Evolutionary conservation across 371 early-diverging fungal species (phyloP), one percentile per base, ranked within the genome.

Genomic region (Mortierella sp.): DNA sequence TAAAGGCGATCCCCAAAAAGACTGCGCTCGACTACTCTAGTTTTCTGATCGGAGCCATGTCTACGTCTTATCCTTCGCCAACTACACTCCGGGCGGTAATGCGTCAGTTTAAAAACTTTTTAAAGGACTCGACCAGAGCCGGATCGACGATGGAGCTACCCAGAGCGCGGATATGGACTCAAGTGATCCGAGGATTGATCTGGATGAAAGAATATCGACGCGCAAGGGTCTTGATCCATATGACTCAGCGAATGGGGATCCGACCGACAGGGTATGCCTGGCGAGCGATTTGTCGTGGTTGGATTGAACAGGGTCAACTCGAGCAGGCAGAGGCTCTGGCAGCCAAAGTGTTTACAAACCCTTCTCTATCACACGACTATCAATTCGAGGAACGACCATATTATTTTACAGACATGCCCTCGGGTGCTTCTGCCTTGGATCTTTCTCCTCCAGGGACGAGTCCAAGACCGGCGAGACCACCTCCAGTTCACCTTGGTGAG

Each of bases 21-120:
- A 71, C 77, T 0, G 77, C 72, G 2, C 52, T 76, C 16, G 77
- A 76, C 43, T 76, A 76, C n/a, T 76, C 77, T 16, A 68, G 77
- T 43, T 76, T 76, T 52, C 45, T 76, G 9, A 48, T 64, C 21
- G 77, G 77, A 2, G 77, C 77, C 30, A 76, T 68, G 72, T 51
- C 55, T 14, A 64, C 72, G 0, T 68, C 77, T 0, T 76, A 76
- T 28, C 77, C 77, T 5, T 76, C 77, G 16, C 68, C 72, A 2
- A 68, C 72, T 1, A 76, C 77, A 1, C 30, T 76, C 18, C 52
- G 77, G 12, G 72, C 72, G 1, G 77, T 72, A n/a, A 43, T 76
- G 7, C 72, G 77, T 15, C 77, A 76, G 56, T 76, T 76, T 59
- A 67, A 66, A 29, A 76, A 67, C 55, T 76, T 76, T 59, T 44